Evolutionary conservation across 345 rosid genomes (phyloP).

Genomic region (Isatis tinctoria): DNA sequence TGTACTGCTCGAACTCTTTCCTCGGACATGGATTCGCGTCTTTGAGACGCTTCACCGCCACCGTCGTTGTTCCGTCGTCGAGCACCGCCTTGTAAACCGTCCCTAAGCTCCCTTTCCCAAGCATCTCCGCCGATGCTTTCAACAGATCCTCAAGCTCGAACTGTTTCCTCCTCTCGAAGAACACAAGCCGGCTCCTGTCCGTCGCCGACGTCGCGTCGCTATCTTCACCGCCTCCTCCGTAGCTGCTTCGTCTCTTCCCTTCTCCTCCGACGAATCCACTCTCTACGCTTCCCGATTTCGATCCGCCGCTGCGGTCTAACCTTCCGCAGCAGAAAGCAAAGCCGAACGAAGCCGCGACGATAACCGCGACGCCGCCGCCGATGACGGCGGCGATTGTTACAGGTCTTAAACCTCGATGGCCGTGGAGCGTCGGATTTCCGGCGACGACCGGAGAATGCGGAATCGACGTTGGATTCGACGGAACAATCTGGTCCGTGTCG

Average conservation of each 20-base stretch:
- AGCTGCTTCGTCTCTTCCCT: constrained; percentile 39
- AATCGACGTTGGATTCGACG: constrained; percentile 73
- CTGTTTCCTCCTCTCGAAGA: constrained; percentile 68
- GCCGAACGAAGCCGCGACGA: constrained; percentile 51
- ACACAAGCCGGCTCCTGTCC: constrained; percentile 71
- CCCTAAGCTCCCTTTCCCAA: constrained; percentile 90
- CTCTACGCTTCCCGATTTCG: constrained; percentile 43
- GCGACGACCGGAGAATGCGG: constrained; percentile 46
- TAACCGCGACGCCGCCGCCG: constrained; percentile 52
- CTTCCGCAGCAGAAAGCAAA: constrained; percentile 70
- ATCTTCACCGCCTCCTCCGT: constrained; percentile 45
- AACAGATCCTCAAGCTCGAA: constrained; percentile 86
- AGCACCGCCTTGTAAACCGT: constrained; percentile 92
- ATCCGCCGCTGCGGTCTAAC: constrained; percentile 33
- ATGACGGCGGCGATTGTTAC: constrained; percentile 68
- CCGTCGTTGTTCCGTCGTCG: constrained; percentile 61
- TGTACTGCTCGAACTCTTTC: constrained; percentile 86
- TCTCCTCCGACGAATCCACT: constrained; percentile 58
- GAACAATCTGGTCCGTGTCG: constrained; percentile 46
- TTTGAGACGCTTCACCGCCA: constrained; percentile 89
- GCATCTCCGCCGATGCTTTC: constrained; percentile 94
- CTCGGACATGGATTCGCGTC: constrained; percentile 94
- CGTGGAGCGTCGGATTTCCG: background rate
- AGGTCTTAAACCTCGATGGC: constrained; percentile 44
- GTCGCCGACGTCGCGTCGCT: constrained; percentile 77